A percentile compares a stretch with the other conserved stretches of the same genome.
Evolutionary conservation across 1,284 basidiomycete genomes (phyloP).

Genomic region (Cerrena zonata): DNA sequence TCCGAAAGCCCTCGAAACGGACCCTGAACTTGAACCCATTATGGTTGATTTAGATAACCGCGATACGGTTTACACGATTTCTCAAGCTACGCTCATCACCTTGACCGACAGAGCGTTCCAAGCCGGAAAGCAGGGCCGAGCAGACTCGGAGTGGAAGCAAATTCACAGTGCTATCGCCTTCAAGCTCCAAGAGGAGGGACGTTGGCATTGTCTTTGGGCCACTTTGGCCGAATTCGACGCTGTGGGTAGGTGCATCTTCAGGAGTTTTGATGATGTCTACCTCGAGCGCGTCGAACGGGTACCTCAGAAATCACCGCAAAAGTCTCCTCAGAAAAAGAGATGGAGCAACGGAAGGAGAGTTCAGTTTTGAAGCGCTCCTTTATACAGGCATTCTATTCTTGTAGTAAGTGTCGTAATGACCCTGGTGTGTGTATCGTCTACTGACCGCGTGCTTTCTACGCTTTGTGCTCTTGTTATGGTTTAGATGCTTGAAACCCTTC

Average conservation of each 20-base stretch:
- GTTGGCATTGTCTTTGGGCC: slow-evolving; percentile 63
- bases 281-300: slow-evolving; percentile 18
- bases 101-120: slow-evolving; percentile 55
- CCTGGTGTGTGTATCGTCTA: too few species aligned
- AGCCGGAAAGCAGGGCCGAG: slow-evolving; percentile 24
- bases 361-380: neutral
- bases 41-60: slow-evolving; percentile 32
- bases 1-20: slow-evolving; percentile 55
- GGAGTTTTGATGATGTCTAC: slow-evolving; percentile 59
- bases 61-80: slow-evolving; percentile 38
- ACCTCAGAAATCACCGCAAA: slow-evolving; percentile 8
- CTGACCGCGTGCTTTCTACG: too few species aligned
- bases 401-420: too few species aligned
- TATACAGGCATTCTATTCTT: too few species aligned
- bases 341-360: neutral
- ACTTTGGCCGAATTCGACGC: slow-evolving; percentile 46
- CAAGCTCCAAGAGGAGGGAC: slow-evolving; percentile 37
- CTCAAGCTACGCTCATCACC: slow-evolving; percentile 49
- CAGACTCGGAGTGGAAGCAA: slow-evolving; percentile 45
- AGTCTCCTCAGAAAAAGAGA: neutral
- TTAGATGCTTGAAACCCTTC: too few species aligned
- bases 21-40: slow-evolving; percentile 37
- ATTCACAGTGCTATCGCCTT: slow-evolving; percentile 46
- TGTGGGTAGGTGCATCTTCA: slow-evolving; percentile 41
- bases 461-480: too few species aligned